Evolutionary conservation across 768 basidiomycete species (phyloP).

Genomic region (Gloeopeniophorella convolvens): DNA sequence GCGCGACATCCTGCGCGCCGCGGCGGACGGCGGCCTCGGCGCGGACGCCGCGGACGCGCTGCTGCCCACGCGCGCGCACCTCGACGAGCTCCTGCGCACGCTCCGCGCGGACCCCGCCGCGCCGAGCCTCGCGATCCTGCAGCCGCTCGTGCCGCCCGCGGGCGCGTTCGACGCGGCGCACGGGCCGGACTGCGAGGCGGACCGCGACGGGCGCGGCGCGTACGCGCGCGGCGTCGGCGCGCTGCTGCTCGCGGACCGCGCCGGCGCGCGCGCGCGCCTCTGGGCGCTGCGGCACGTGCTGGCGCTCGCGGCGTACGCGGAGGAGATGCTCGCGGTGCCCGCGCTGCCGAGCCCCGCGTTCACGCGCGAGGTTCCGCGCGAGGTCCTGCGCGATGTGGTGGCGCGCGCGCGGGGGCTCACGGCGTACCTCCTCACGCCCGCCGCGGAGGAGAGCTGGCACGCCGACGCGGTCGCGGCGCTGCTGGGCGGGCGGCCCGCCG

Average conservation of each 20-base stretch:
- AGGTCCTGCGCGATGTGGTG: slow-evolving; percentile 36
- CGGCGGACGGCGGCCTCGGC: slow-evolving; percentile 5
- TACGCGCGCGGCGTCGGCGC: slow-evolving; percentile 61
- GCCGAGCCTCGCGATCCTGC: slow-evolving; percentile 51
- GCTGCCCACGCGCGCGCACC: slow-evolving; percentile 26
- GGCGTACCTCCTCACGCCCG: slow-evolving; percentile 55
- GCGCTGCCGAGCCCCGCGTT: slow-evolving; percentile 45
- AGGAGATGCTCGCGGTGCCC: slow-evolving; percentile 53
- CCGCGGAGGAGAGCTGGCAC: slow-evolving; percentile 47
- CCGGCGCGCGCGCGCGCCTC: slow-evolving; percentile 47
- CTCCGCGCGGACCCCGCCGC: slow-evolving; percentile 44
- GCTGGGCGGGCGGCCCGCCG: slow-evolving; percentile 23
- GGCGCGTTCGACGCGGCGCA: slow-evolving; percentile 22
- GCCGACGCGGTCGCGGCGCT: slow-evolving; percentile 33
- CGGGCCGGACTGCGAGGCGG: slow-evolving; percentile 24
- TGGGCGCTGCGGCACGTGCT: slow-evolving; percentile 71
- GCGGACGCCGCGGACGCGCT: slow-evolving; percentile 39
- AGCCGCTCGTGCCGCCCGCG: slow-evolving; percentile 49
- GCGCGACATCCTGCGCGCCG: slow-evolving; percentile 21
- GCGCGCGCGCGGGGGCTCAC: slow-evolving; percentile 45
- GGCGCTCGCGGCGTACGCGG: slow-evolving; percentile 52
- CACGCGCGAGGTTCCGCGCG: slow-evolving; percentile 29
- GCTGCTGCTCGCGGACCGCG: slow-evolving; percentile 54
- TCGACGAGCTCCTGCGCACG: slow-evolving; percentile 18
- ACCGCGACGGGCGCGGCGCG: slow-evolving; percentile 48